phyloP scores from a whole-genome alignment of 306 rosid species.

The Cucumis cinereus region DNA sequence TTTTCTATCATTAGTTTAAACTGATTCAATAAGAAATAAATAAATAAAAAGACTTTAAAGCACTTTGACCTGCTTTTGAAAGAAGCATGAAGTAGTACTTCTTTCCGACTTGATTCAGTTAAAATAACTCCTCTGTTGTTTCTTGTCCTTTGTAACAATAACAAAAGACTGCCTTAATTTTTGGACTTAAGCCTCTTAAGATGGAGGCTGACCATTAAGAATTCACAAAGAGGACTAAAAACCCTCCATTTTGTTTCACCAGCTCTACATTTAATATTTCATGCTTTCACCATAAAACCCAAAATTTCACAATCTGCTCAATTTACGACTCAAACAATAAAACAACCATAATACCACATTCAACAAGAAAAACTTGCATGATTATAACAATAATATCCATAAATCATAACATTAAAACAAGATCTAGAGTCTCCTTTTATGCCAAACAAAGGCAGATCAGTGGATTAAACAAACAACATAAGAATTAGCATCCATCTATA shows the following conservation, averaged over 20 bases:
- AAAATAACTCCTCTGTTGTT: background rate
- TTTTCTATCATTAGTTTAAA: background rate
- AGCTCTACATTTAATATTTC: background rate
- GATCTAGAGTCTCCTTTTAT: background rate
- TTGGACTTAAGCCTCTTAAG: background rate
- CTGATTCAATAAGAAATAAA: background rate
- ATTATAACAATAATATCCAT: background rate
- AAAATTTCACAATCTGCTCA: background rate
- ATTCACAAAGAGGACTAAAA: background rate
- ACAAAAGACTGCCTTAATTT: background rate
- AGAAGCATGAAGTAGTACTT: background rate
- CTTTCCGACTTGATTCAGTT: background rate
- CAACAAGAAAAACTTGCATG: background rate
- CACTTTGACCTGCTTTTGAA: background rate
- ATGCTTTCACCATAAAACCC: background rate
- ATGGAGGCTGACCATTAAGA: background rate
- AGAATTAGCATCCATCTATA: background rate
- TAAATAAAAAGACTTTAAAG: background rate
- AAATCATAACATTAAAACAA: background rate
- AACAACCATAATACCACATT: background rate
- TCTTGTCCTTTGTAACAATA: background rate
- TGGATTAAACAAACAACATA: background rate
- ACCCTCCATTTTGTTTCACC: background rate
- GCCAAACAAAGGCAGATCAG: background rate
- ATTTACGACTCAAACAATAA: background rate